Evolutionary conservation across 306 rosid genomes (phyloP).

Genomic region (Gastrolobium bilobum): DNA sequence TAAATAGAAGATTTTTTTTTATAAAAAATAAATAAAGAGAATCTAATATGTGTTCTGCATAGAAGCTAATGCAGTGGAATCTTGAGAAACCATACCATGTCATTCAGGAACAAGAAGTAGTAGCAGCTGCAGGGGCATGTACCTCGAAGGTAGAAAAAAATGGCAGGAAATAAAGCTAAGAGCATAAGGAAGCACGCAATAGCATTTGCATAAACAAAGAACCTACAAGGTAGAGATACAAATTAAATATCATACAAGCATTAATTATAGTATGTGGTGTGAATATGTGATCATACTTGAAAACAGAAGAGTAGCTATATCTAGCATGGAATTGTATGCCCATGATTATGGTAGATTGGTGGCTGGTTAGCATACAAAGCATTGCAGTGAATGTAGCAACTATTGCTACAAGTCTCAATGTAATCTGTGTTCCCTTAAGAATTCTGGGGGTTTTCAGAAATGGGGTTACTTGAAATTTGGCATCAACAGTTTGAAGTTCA

Average conservation of each 20-base stretch:
- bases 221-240: constrained; percentile 51
- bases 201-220: constrained; percentile 61
- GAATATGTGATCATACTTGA: not conserved
- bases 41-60: not conserved
- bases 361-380: constrained; percentile 51
- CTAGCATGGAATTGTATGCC: constrained; percentile 46
- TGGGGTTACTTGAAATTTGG: constrained; percentile 41
- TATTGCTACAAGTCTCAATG: constrained; percentile 45
- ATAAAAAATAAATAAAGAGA: not conserved
- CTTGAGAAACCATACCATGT: constrained; percentile 55
- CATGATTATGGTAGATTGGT: constrained; percentile 25
- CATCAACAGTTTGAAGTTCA: constrained; percentile 10
- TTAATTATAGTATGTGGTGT: not conserved
- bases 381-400: not conserved
- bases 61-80: not conserved
- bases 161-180: constrained; percentile 44
- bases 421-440: constrained; percentile 51
- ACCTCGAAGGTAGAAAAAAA: constrained; percentile 40
- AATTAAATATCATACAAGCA: not conserved
- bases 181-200: constrained; percentile 53
- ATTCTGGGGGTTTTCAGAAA: constrained; percentile 42
- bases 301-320: constrained; percentile 9
- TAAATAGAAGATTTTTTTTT: not conserved
- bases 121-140: constrained; percentile 48
- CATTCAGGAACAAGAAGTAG: constrained; percentile 58